phyloP scores from a whole-genome alignment of 75 land plant genomes.

The Isoetes taiwanensis region DNA sequence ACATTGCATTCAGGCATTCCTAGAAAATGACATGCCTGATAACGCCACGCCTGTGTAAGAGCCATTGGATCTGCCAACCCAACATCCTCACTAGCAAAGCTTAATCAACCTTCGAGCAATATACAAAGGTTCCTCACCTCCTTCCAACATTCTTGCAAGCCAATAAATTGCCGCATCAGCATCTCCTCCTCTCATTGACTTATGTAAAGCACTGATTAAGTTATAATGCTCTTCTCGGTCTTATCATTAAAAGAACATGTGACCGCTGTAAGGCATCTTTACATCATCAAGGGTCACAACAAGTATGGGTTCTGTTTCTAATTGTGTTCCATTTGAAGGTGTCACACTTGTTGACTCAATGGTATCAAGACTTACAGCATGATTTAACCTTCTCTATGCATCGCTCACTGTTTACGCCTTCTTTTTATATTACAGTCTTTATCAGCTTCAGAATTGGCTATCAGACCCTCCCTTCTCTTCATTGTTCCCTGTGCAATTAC shows the following conservation, averaged over 20 bases:
- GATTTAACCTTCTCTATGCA: too few species aligned
- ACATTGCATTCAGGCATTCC: slow-evolving; percentile 97
- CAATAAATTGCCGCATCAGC: slow-evolving; percentile 84
- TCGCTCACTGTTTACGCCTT: too few species aligned
- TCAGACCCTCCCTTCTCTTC: too few species aligned
- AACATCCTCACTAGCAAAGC: slow-evolving; percentile 82
- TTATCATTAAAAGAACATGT: slow-evolving; percentile 71
- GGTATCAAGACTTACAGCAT: too few species aligned
- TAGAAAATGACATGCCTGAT: slow-evolving; percentile 89
- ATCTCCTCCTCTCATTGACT: slow-evolving; percentile 86
- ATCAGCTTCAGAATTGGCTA: too few species aligned
- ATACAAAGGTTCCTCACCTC: slow-evolving; percentile 83
- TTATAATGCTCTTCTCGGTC: slow-evolving; percentile 96
- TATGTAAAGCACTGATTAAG: slow-evolving; percentile 84
- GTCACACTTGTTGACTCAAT: too few species aligned
- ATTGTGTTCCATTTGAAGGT: too few species aligned
- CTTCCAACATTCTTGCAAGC: slow-evolving; percentile 89
- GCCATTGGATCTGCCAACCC: slow-evolving; percentile 81
- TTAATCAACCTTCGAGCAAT: slow-evolving; percentile 66
- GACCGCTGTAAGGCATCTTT: slow-evolving; percentile 76
- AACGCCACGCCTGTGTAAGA: slow-evolving; percentile 53
- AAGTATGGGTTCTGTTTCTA: too few species aligned
- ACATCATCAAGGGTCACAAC: too few species aligned
- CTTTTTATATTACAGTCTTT: too few species aligned
- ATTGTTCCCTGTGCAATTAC: too few species aligned